Evolutionary conservation across 2,329 filamentous ascomycete species (phyloP).

Genomic region (Alternaria sp.): DNA sequence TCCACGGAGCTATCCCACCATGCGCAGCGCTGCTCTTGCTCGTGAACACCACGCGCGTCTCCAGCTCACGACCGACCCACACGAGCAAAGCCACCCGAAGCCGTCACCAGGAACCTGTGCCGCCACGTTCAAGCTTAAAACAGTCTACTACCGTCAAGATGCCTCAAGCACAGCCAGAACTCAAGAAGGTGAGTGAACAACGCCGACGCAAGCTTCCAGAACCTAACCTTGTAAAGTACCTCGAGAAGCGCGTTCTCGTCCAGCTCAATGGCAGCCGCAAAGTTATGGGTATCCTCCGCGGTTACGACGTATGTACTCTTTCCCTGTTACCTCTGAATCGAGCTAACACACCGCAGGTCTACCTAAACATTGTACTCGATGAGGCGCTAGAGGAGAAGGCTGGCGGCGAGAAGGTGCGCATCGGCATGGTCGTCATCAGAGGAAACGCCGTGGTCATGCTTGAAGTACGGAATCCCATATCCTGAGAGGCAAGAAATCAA

Average conservation of each 20-base stretch:
- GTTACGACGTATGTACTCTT: conserved; percentile 82
- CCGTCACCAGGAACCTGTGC: not conserved
- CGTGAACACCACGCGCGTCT: conserved; percentile 18
- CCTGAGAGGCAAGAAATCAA: not conserved
- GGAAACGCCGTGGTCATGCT: conserved; percentile 99
- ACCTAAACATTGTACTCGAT: conserved; percentile 97
- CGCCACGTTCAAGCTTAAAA: not conserved
- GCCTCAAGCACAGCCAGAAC: conserved; percentile 98
- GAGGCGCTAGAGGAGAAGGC: conserved; percentile 95
- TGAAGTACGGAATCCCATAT: conserved; percentile 60
- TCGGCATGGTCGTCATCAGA: conserved; percentile 96
- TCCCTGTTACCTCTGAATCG: not conserved
- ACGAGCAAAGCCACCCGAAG: conserved; percentile 5
- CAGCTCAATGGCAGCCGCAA: conserved; percentile 98
- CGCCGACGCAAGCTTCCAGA: not conserved
- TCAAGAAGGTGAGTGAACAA: conserved; percentile 79
- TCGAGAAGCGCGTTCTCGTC: conserved; percentile 98
- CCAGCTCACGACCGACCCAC: conserved; percentile 4
- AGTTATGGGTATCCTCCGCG: conserved; percentile 90
- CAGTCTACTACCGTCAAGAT: conserved; percentile 62
- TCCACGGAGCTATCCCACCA: conserved; percentile 30
- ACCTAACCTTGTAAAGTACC: conserved; percentile 70
- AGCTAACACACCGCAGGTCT: conserved; percentile 67
- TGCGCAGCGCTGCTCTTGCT: conserved; percentile 12
- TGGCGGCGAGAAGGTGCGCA: conserved; percentile 84